Evolutionary conservation across 176 grass and related monocot genomes (phyloP), one percentile per base, ranked within the genome.

Genomic region (Puccinellia tenuiflora): DNA sequence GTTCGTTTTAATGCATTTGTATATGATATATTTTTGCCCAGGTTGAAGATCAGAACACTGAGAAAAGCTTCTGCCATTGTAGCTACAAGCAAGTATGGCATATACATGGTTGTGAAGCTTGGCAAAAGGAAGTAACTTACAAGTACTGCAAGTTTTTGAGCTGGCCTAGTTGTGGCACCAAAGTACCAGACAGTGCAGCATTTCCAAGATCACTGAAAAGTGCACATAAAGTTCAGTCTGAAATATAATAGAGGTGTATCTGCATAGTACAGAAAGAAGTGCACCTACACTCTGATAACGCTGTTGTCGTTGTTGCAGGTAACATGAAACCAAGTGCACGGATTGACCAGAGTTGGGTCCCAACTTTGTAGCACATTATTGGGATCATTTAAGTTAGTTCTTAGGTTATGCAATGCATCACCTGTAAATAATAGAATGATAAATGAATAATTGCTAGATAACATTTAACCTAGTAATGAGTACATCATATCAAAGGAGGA

Each of bases 341-440:
- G 95, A 83, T 97, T 97, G 61, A 97, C 95, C 75, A 97, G 77
- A 74, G 95, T 97, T 42, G 92, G 90, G 79, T 97, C 95, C 95
- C 95, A 97, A 83, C 95, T 97, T 87, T 97, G 95, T 45, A 97
- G 88, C 64, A 97, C 95, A 89, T 97, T 97, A 69, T 97, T 97
- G 42, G 95, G 95, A 89, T 97, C 92, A 78, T 86, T 87, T 47
- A 97, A 83, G 83, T 94, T 97, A 10, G 88, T 89, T 76, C 90
- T 80, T 68, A 97, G 87, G 89, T 66, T 92, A 77, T 97, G 95
- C 88, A 97, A 77, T 26, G 95, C 95, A 89, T 97, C 95, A 89
- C 95, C 95, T 97, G 90, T 54, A 57, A 69, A 91, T 17, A 80
- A 75, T 79, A 50, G 37, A 51, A 88, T 74, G 54, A 40, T 31